These are phyloP conservation scores for Coemansia sp. DNA, from an alignment of 192 early-diverging fungal genomes.

Conservation along the genomic window DNA sequence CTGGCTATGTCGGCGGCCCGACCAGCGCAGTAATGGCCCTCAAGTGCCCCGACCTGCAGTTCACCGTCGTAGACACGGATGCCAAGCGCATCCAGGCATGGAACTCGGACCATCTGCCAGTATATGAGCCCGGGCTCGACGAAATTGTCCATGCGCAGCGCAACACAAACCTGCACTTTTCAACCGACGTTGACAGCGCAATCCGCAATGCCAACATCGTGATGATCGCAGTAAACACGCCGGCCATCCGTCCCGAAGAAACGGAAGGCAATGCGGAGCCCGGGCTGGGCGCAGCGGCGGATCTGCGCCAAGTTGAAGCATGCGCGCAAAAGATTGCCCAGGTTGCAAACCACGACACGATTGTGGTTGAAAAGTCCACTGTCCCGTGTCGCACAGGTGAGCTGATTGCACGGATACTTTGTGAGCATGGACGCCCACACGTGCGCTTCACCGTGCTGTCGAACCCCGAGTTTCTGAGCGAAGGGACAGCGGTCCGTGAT, in stretches of 20 bases:
- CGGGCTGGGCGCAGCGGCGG: slow-evolving; percentile 72
- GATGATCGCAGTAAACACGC: slow-evolving; percentile 93
- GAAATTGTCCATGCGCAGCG: slow-evolving; percentile 40
- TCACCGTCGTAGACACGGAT: slow-evolving; percentile 89
- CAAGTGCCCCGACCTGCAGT: slow-evolving; percentile 83
- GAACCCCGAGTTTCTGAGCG: slow-evolving; percentile 95
- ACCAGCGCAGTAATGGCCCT: slow-evolving; percentile 90
- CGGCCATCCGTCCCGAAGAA: slow-evolving; percentile 81
- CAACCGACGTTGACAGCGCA: slow-evolving; percentile 74
- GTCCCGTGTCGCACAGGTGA: slow-evolving; percentile 92
- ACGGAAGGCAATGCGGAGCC: slow-evolving; percentile 21
- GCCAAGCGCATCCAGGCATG: slow-evolving; percentile 78
- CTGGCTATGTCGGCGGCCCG: slow-evolving; percentile 95
- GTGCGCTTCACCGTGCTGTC: slow-evolving; percentile 85
- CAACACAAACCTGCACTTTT: slow-evolving; percentile 83
- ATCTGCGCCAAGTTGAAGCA: slow-evolving; percentile 69
- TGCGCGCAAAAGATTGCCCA: slow-evolving; percentile 82
- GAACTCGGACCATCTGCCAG: slow-evolving; percentile 86
- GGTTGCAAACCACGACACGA: slow-evolving; percentile 75
- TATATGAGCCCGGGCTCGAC: slow-evolving; percentile 25
- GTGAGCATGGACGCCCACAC: slow-evolving; percentile 57
- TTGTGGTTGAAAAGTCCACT: slow-evolving; percentile 94
- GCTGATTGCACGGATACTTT: slow-evolving; percentile 79
- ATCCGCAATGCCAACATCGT: slow-evolving; percentile 83
- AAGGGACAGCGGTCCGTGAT: slow-evolving; percentile 86